Percentiles rank a stretch among this genome's conserved stretches.
Evolutionary conservation across 176 grass and related monocot genomes (phyloP).

Genomic region (Musa itinerans): DNA sequence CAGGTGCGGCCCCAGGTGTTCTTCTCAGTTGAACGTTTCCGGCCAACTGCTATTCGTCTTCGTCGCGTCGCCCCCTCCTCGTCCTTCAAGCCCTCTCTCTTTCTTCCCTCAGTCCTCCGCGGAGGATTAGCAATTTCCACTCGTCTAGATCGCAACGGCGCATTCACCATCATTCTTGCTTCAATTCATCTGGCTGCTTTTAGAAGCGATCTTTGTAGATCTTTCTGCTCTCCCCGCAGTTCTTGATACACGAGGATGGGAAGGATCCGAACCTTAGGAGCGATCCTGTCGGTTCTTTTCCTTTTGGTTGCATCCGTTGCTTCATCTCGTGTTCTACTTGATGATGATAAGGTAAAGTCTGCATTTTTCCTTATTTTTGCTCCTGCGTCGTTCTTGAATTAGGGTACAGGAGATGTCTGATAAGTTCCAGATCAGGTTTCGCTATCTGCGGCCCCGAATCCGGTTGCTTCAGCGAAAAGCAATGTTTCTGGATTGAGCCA

Average conservation of each 20-base stretch:
- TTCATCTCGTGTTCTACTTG: conserved; percentile 31
- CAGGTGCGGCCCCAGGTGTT: no score
- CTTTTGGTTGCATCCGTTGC: conserved; percentile 7
- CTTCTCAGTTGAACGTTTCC: no score
- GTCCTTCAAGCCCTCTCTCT: no score
- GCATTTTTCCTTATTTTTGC: background rate
- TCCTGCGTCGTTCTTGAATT: background rate
- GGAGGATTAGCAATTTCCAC: no score
- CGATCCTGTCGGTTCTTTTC: conserved; percentile 12
- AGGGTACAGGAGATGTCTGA: background rate
- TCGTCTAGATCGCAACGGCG: no score
- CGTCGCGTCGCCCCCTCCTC: no score
- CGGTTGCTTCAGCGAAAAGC: background rate
- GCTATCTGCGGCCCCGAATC: background rate
- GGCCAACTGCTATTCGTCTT: no score
- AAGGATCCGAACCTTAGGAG: background rate
- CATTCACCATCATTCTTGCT: no score
- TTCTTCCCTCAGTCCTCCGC: no score
- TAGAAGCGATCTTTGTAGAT: background rate
- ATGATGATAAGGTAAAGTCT: conserved; percentile 26
- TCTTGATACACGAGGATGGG: conserved; percentile 15
- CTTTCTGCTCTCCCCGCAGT: background rate
- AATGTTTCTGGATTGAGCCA: background rate
- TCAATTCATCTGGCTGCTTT: no score
- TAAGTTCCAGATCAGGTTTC: background rate